A percentile compares a stretch with the other conserved stretches of the same genome.
Conservation (phyloP, 495 filamentous ascomycete species). For the Trichoderma reesei region DNA sequence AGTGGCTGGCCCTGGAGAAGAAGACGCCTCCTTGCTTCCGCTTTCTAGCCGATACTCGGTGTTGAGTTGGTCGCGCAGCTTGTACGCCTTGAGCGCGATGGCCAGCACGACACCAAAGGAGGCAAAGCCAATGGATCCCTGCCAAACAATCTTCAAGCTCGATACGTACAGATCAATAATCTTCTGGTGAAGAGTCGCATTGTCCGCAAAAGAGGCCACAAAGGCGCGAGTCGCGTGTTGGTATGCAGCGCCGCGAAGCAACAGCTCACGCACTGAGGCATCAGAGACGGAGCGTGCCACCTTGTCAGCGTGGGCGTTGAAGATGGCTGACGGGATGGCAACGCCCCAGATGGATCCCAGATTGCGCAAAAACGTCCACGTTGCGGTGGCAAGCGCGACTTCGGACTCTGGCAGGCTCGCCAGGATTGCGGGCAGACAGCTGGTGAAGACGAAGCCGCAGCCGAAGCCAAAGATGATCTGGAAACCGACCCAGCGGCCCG, state of each 20-base stretch:
- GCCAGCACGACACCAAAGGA: not conserved
- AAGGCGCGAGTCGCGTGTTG: conserved; percentile 18
- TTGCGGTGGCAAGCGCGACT: conserved; percentile 29
- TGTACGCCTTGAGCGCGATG: too few species aligned
- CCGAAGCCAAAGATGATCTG: conserved; percentile 22
- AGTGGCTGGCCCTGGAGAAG: too few species aligned
- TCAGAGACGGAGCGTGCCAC: conserved; percentile 19
- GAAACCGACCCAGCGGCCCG: conserved; percentile 22
- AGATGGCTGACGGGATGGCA: conserved; percentile 38
- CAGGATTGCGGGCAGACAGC: conserved; percentile 30
- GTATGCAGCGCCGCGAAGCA: conserved; percentile 23
- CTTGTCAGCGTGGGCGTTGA: conserved; percentile 31
- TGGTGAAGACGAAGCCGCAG: conserved; percentile 22
- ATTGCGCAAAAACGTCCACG: conserved; percentile 37
- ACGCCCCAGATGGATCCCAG: conserved; percentile 44
- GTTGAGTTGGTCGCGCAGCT: too few species aligned
- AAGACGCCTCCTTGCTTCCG: too few species aligned
- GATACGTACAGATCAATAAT: conserved; percentile 9
- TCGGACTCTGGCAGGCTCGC: conserved; percentile 29
- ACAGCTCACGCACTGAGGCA: conserved; percentile 12
- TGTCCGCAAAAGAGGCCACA: conserved; percentile 7
- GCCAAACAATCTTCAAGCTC: not conserved
- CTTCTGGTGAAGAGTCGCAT: not conserved
- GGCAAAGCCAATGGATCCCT: not conserved
- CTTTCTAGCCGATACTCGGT: too few species aligned